Base-by-base conservation (phyloP, 179 eudicot genomes). In the Gypsophila paniculata region DNA sequence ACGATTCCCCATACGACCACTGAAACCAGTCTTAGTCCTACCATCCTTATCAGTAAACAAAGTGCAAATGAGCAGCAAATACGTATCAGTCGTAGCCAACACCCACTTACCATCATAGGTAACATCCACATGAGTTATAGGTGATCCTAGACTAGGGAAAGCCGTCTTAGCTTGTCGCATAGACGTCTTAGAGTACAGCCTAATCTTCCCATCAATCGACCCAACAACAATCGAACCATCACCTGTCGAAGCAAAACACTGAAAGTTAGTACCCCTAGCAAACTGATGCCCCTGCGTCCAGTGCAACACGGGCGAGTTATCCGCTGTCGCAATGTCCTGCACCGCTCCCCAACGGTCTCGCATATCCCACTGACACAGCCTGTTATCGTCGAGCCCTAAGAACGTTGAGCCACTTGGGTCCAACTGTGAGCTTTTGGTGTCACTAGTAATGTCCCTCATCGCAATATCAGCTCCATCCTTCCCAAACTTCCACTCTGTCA, bases 131-230 rank as follows among this genome's bases (percentile, higher is more conserved):
- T 93, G 89, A 1, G 96, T 94, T 38, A 94, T 86, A 0, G 97
- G 94, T 0, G 97, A 89, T 17, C 99, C 97, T 19, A 94, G 86
- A n/a, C 99, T 97, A 6, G 99, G 99, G 67, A 94, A 94, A 8
- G 99, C 99, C 10, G 99, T 94, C 83, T 91, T 94, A 7, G 99
- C 99, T 80, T 80, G 87, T 80, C 99, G 87, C 99, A 91, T 94
- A 4, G 97, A 88, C 51, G 86, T 94, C 74, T 81, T 91, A 0
- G 99, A 91, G 71, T 94, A 94, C 77, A 94, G 79, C 25, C 99
- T 65, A 17, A 94, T 90, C 88, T 94, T 94, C 78, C 99, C 99
- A 90, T 94, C 99, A 70, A 91, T 78, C 3, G 99, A 94, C 0
- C 99, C 99, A 69, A 94, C 93, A 44, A 91, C 97, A 80, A 94